phyloP scores from a whole-genome alignment of 2,329 filamentous ascomycete genomes.

The Akanthomyces lecanii region DNA sequence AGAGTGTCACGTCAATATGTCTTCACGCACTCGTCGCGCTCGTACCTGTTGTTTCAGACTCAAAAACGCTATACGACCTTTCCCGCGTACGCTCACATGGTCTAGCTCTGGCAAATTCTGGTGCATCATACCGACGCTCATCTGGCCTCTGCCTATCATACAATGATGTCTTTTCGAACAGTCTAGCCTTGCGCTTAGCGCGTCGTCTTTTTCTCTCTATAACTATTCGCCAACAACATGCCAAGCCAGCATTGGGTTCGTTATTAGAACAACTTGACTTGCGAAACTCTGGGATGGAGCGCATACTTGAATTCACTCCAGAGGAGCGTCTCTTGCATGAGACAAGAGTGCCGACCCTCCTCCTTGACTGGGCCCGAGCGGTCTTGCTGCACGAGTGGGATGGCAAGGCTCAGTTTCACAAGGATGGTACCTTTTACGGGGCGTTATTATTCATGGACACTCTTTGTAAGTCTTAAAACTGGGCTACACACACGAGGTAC shows the following conservation, averaged over 20 bases:
- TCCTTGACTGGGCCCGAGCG: slow-evolving; percentile 69
- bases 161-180: slow-evolving; percentile 59
- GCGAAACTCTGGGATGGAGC: slow-evolving; percentile 41
- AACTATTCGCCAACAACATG: slow-evolving; percentile 47
- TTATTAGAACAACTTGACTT: slow-evolving; percentile 52
- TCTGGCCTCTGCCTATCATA: slow-evolving; percentile 53
- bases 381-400: slow-evolving; percentile 79
- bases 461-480: slow-evolving; percentile 55
- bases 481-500: neutral
- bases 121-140: slow-evolving; percentile 43
- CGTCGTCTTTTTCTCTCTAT: slow-evolving; percentile 56
- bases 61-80: slow-evolving; percentile 51
- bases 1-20: slow-evolving; percentile 54
- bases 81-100: slow-evolving; percentile 57
- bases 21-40: slow-evolving; percentile 59
- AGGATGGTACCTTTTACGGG: slow-evolving; percentile 68
- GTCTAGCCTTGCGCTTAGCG: slow-evolving; percentile 56
- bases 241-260: slow-evolving; percentile 44
- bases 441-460: slow-evolving; percentile 69
- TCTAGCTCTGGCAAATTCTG: slow-evolving; percentile 44
- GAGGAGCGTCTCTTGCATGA: slow-evolving; percentile 53
- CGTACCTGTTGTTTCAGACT: slow-evolving; percentile 47
- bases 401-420: slow-evolving; percentile 64
- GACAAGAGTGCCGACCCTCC: slow-evolving; percentile 50
- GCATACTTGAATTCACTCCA: slow-evolving; percentile 45